Evolutionary conservation across 306 rosid genomes (phyloP).

Genomic region (Inga laurina): DNA sequence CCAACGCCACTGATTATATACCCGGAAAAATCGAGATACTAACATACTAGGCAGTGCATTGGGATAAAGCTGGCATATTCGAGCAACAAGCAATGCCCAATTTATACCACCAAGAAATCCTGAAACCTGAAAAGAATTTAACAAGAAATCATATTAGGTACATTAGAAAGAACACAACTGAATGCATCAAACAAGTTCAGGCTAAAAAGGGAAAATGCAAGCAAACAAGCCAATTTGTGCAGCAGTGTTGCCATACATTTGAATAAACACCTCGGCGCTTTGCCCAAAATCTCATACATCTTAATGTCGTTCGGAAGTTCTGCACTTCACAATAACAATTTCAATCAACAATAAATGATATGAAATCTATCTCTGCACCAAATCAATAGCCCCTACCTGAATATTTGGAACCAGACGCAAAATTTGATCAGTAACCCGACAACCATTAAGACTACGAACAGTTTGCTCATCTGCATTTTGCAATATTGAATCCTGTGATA

Average conservation of each 20-base stretch:
- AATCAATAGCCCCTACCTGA: conserved; percentile 60
- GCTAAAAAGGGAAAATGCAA: conserved; percentile 9
- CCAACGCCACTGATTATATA: conserved; percentile 96
- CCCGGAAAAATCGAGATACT: conserved; percentile 93
- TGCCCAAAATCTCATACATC: conserved; percentile 98
- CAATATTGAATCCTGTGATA: conserved; percentile 87
- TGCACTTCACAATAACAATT: conserved; percentile 45
- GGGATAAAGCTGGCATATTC: conserved; percentile 97
- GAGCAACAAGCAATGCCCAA: conserved; percentile 98
- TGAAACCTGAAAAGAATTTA: conserved; percentile 66
- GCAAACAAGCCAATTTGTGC: neutral
- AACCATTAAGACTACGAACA: conserved; percentile 95
- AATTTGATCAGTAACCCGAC: conserved; percentile 94
- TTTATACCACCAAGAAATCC: conserved; percentile 99
- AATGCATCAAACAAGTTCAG: conserved; percentile 9
- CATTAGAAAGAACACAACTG: conserved; percentile 27
- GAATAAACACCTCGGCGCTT: conserved; percentile 96
- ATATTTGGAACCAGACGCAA: conserved; percentile 92
- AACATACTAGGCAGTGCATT: conserved; percentile 95
- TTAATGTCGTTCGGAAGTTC: conserved; percentile 90
- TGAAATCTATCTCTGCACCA: neutral
- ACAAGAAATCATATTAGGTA: conserved; percentile 28
- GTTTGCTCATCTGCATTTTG: conserved; percentile 94
- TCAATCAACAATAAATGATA: conserved; percentile 31
- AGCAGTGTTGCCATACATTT: conserved; percentile 59